Evolutionary conservation across 108 stramenopile genomes (phyloP).

Genomic region (Skeletonema costatum): DNA sequence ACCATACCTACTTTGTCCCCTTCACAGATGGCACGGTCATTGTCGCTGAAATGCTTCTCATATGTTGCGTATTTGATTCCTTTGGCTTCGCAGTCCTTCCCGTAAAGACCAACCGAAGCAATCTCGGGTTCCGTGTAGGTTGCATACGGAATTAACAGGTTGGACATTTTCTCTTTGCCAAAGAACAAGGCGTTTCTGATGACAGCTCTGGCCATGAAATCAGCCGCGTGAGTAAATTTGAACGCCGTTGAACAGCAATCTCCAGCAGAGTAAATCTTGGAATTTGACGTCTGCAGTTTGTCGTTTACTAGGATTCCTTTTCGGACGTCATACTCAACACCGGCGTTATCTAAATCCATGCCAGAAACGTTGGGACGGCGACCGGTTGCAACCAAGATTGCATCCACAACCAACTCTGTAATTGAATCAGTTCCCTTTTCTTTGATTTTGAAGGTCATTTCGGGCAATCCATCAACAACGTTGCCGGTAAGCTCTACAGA

Average conservation of each 20-base stretch:
- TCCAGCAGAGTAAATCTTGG: conserved; percentile 77
- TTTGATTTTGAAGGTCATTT: conserved; percentile 49
- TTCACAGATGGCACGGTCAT: conserved; percentile 86
- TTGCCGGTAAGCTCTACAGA: conserved; percentile 55
- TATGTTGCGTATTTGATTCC: conserved; percentile 69
- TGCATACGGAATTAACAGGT: conserved; percentile 83
- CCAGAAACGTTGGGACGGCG: conserved; percentile 85
- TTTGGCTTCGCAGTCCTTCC: conserved; percentile 64
- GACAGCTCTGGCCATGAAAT: conserved; percentile 85
- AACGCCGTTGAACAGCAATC: conserved; percentile 71
- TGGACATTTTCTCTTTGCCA: conserved; percentile 70
- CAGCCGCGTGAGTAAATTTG: conserved; percentile 92
- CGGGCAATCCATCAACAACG: conserved; percentile 48
- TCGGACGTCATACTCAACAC: conserved; percentile 72
- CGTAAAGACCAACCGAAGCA: conserved; percentile 86
- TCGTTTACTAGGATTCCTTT: conserved; percentile 82
- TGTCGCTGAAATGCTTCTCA: conserved; percentile 72
- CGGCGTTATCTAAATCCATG: conserved; percentile 83
- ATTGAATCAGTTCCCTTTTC: conserved; percentile 39
- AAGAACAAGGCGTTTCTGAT: conserved; percentile 88
- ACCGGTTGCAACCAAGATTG: conserved; percentile 82
- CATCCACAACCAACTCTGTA: conserved; percentile 55
- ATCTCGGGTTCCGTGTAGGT: conserved; percentile 92
- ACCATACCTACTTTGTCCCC: conserved; percentile 80
- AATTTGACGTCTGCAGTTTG: conserved; percentile 73